Percentiles rank a stretch among this genome's conserved stretches.
These are phyloP conservation scores for Ogataea kodamae DNA, from an alignment of 805 yeast species.

Conservation along the genomic window DNA sequence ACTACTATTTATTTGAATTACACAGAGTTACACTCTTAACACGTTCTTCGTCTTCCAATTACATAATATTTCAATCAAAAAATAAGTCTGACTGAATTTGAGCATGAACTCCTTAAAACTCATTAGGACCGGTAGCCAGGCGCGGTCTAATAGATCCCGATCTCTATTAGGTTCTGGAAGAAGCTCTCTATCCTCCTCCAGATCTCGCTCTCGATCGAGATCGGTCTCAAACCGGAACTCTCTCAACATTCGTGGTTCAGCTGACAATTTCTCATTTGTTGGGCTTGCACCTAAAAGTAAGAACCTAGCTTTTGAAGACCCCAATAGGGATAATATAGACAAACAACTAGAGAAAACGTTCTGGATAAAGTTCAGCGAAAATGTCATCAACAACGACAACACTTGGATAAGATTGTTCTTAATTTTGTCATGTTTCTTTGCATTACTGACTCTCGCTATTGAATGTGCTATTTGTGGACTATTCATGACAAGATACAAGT, in stretches of 20 bases:
- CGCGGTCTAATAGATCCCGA: conserved; percentile 14
- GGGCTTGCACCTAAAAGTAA: conserved; percentile 13
- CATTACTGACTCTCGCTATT: conserved; percentile 34
- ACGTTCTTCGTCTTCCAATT: no score
- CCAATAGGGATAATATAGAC: conserved; percentile 8
- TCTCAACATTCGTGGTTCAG: conserved; percentile 2
- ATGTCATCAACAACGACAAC: conserved; percentile 18
- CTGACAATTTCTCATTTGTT: conserved; percentile 10
- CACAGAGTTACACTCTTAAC: no score
- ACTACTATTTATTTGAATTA: no score
- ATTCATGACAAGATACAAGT: conserved; percentile 33
- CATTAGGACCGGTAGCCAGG: conserved; percentile 11
- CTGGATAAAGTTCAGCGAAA: conserved; percentile 13
- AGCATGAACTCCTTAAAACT: conserved; percentile 37
- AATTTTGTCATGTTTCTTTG: conserved; percentile 33
- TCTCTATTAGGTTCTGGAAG: conserved; percentile 12
- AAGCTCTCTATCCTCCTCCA: conserved; percentile 11
- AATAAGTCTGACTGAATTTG: no score
- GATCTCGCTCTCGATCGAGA: conserved; percentile 14
- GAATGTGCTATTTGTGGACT: conserved; percentile 39
- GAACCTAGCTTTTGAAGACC: conserved; percentile 15
- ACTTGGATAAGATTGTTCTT: conserved; percentile 27
- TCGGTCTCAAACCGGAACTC: conserved; percentile 11
- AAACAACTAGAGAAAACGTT: conserved; percentile 14
- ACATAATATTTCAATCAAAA: background rate